Percentiles rank a stretch among this genome's conserved stretches.
These are phyloP conservation scores for Elongisporangium undulatum DNA, from an alignment of 352 stramenopile species.

Conservation along the genomic window DNA sequence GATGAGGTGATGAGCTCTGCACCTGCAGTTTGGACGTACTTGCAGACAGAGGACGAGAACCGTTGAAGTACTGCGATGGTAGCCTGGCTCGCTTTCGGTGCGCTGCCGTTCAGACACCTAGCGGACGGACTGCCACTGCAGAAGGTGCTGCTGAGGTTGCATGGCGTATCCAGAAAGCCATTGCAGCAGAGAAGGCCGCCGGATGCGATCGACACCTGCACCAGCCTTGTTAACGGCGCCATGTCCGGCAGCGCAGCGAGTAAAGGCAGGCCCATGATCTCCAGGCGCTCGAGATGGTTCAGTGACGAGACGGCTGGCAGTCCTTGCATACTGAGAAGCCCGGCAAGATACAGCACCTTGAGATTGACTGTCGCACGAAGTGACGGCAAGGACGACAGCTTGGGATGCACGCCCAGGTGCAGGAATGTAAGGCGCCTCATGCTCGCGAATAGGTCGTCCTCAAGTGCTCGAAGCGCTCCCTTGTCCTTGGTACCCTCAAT, in stretches of 20 bases:
- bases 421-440: slow-evolving; percentile 30
- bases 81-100: too few species aligned
- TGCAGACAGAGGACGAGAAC: too few species aligned
- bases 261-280: slow-evolving; percentile 13
- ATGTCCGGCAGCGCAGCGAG: slow-evolving; percentile 22
- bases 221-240: slow-evolving; percentile 7
- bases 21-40: too few species aligned
- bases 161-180: slow-evolving; percentile 21
- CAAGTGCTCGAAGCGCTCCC: slow-evolving; percentile 17
- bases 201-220: slow-evolving; percentile 12
- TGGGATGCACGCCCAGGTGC: slow-evolving; percentile 19
- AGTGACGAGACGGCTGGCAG: slow-evolving; percentile 21
- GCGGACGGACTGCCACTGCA: too few species aligned
- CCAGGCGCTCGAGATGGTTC: slow-evolving; percentile 16
- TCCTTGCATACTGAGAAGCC: slow-evolving; percentile 8
- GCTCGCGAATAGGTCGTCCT: slow-evolving; percentile 17
- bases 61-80: too few species aligned
- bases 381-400: slow-evolving; percentile 15
- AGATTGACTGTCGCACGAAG: slow-evolving; percentile 24
- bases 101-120: too few species aligned
- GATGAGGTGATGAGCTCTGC: too few species aligned
- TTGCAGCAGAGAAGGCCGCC: slow-evolving; percentile 26
- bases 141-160: too few species aligned
- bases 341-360: slow-evolving; percentile 23
- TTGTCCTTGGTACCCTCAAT: slow-evolving; percentile 7